Conservation (phyloP, 2,329 filamentous ascomycete genomes). For the Macrophomina phaseolina region DNA sequence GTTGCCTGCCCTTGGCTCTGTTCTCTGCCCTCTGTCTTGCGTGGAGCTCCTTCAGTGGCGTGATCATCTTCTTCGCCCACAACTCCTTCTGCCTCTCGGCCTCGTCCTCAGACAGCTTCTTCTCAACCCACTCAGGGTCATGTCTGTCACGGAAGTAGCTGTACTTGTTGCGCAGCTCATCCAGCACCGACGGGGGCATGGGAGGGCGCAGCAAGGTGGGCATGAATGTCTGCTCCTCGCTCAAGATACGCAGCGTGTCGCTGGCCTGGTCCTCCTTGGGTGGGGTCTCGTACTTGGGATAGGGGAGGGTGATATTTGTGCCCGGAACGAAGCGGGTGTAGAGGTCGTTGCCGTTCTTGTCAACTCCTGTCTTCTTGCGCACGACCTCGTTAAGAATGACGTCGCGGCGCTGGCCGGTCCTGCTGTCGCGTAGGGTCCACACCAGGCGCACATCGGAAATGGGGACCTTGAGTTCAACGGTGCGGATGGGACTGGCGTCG, state of each 20-base stretch:
- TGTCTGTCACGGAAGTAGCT: conserved; percentile 82
- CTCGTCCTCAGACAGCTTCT: conserved; percentile 66
- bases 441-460: conserved; percentile 81
- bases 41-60: conserved; percentile 52
- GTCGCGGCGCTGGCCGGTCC: conserved; percentile 70
- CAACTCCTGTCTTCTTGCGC: conserved; percentile 28
- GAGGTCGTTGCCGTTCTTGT: conserved; percentile 36
- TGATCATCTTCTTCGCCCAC: conserved; percentile 47
- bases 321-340: conserved; percentile 45
- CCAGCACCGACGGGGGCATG: conserved; percentile 77
- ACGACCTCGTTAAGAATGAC: conserved; percentile 43
- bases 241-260: conserved; percentile 79
- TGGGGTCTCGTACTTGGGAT: conserved; percentile 34
- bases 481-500: conserved; percentile 51
- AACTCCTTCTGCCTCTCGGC: conserved; percentile 49
- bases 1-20: conserved; percentile 41
- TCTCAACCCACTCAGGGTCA: conserved; percentile 72
- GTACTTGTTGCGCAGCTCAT: conserved; percentile 86
- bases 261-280: conserved; percentile 60
- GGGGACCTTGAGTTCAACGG: conserved; percentile 63
- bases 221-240: conserved; percentile 76
- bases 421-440: conserved; percentile 71
- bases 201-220: conserved; percentile 79
- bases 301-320: conserved; percentile 34
- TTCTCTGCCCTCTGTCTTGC: conserved; percentile 30